Percentiles rank a stretch among this genome's conserved stretches.
These are phyloP conservation scores for Lophiostoma macrostomum DNA, from an alignment of 495 filamentous ascomycete species.

Conservation along the genomic window DNA sequence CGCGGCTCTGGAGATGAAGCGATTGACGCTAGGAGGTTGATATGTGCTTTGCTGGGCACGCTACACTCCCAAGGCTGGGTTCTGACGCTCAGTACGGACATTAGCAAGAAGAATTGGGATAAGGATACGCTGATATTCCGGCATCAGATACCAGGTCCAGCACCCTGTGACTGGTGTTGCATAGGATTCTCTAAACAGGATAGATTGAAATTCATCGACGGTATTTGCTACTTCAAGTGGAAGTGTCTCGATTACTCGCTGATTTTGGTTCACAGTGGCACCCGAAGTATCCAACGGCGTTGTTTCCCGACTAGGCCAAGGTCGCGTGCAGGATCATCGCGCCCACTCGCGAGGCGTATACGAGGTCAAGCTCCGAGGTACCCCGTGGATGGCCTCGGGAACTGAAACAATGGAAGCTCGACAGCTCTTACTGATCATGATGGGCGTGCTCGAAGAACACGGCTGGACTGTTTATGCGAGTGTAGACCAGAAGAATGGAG, in stretches of 20 bases:
- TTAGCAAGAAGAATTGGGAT: slow-evolving; percentile 11
- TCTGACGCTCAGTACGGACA: slow-evolving; percentile 21
- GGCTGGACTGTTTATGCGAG: slow-evolving; percentile 30
- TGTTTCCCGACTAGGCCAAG: background rate
- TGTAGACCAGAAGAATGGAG: slow-evolving; percentile 28
- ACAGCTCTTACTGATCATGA: slow-evolving; percentile 18
- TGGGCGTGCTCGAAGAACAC: slow-evolving; percentile 20
- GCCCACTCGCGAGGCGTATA: slow-evolving; percentile 5
- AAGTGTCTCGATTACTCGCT: background rate
- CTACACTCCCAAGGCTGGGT: slow-evolving; percentile 28
- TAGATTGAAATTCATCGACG: slow-evolving; percentile 21
- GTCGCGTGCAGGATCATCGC: background rate
- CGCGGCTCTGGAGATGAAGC: background rate
- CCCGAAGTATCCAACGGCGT: background rate
- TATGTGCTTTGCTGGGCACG: slow-evolving; percentile 8
- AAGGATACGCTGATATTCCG: slow-evolving; percentile 31
- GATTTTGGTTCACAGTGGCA: background rate
- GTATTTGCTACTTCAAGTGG: background rate
- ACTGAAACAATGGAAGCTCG: slow-evolving; percentile 17
- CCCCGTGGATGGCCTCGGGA: slow-evolving; percentile 9
- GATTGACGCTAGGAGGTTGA: slow-evolving; percentile 16
- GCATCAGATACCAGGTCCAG: slow-evolving; percentile 24
- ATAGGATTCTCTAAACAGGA: slow-evolving; percentile 20
- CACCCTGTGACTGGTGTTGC: slow-evolving; percentile 21
- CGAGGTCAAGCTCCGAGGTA: slow-evolving; percentile 23